A percentile compares a stretch with the other conserved stretches of the same genome.
phyloP scores from a whole-genome alignment of 2,329 filamentous ascomycete genomes.

The Aspergillus arachidicola region DNA sequence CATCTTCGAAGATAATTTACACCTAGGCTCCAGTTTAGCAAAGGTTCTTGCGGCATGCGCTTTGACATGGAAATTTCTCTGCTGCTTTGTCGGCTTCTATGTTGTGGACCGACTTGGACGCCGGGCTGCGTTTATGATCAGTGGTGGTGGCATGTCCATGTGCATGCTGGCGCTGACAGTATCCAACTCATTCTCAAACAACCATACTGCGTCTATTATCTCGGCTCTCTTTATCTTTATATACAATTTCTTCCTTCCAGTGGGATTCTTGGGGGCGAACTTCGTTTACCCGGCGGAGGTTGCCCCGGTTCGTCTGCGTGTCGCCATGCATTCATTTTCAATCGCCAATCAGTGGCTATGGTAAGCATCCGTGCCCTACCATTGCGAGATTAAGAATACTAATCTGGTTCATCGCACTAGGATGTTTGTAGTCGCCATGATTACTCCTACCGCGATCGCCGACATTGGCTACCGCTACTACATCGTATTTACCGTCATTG shows the following conservation, averaged over 20 bases:
- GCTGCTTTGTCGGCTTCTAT: constrained; percentile 19
- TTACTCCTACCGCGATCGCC: constrained; percentile 23
- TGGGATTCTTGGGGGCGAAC: constrained; percentile 23
- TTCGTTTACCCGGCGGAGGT: constrained; percentile 26
- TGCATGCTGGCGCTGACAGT: constrained; percentile 21
- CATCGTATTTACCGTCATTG: constrained; percentile 23
- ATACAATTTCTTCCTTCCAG: constrained; percentile 25
- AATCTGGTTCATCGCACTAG: constrained; percentile 8
- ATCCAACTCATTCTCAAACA: constrained; percentile 16
- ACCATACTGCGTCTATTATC: constrained; percentile 10
- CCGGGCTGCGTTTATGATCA: constrained; percentile 22
- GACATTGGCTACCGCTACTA: constrained; percentile 23
- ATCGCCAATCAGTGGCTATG: constrained; percentile 22
- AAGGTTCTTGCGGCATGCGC: constrained; percentile 19
- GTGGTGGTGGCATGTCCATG: constrained; percentile 19
- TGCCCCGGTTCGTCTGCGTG: constrained; percentile 22
- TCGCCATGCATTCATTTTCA: constrained; percentile 17
- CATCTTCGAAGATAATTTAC: constrained; percentile 20
- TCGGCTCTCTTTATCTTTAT: constrained; percentile 21
- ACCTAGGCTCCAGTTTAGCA: constrained; percentile 9
- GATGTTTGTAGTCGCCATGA: constrained; percentile 25
- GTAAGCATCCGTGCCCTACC: constrained; percentile 29
- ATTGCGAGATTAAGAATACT: not conserved
- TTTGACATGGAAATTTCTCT: constrained; percentile 22
- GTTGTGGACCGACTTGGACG: constrained; percentile 22